These are phyloP conservation scores for Cadophora sp. DNA, from an alignment of 2,329 filamentous ascomycete species.

Conservation along the genomic window DNA sequence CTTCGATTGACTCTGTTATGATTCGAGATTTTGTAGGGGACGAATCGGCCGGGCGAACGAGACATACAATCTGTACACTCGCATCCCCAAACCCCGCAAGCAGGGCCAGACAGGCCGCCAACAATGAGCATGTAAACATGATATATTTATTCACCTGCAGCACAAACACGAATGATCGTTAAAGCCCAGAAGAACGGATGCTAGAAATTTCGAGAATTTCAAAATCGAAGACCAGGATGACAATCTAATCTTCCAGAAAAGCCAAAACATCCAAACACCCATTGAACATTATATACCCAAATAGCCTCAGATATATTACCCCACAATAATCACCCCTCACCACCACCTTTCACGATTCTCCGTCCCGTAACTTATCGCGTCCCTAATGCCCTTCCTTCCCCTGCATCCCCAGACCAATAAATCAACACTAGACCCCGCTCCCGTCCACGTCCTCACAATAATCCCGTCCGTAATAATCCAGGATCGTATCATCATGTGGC, in stretches of 20 bases:
- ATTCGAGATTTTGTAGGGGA: too few species aligned
- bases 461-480: too few species aligned
- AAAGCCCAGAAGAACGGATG: too few species aligned
- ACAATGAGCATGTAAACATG: neutral
- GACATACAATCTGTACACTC: constrained; percentile 15
- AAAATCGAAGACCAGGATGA: too few species aligned
- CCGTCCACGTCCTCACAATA: too few species aligned
- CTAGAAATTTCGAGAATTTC: too few species aligned
- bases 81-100: neutral
- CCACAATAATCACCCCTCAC: neutral
- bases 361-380: constrained; percentile 1
- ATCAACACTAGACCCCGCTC: neutral
- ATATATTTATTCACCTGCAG: neutral
- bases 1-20: too few species aligned
- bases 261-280: neutral
- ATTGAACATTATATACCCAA: neutral
- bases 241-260: neutral
- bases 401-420: neutral
- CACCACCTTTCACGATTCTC: neutral
- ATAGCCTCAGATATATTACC: neutral
- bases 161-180: too few species aligned
- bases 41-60: too few species aligned
- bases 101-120: neutral
- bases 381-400: neutral
- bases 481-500: too few species aligned